These are phyloP conservation scores for Eutrema salsugineum DNA, from an alignment of 441 rosid genomes.

Conservation along the genomic window DNA sequence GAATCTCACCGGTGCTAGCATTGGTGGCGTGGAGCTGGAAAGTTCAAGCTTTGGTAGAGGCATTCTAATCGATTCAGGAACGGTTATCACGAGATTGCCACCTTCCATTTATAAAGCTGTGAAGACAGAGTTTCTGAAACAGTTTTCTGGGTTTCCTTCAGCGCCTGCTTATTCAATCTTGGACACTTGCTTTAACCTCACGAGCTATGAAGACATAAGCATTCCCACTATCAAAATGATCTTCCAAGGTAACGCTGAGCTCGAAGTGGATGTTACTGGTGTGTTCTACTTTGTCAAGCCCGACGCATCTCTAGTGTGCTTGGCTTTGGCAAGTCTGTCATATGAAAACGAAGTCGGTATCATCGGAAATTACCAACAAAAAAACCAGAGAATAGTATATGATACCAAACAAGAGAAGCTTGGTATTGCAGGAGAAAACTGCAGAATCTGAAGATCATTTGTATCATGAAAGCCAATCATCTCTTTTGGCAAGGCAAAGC, in stretches of 20 bases:
- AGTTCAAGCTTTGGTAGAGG: conserved; percentile 44
- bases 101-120: conserved; percentile 66
- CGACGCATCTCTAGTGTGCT: conserved; percentile 82
- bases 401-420: conserved; percentile 60
- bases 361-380: conserved; percentile 88
- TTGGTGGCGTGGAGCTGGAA: conserved; percentile 57
- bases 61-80: conserved; percentile 83
- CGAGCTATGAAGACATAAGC: conserved; percentile 58
- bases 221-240: conserved; percentile 60
- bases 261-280: conserved; percentile 68
- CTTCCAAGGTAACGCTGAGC: conserved; percentile 56
- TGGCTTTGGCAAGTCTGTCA: conserved; percentile 83
- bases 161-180: conserved; percentile 69
- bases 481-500: conserved; percentile 29
- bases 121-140: conserved; percentile 70
- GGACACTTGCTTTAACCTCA: conserved; percentile 83
- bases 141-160: conserved; percentile 58
- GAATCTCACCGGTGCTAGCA: conserved; percentile 62
- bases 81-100: conserved; percentile 76
- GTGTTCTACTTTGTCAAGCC: conserved; percentile 72
- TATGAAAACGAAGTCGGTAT: conserved; percentile 68
- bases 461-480: conserved; percentile 19
- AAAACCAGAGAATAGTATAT: conserved; percentile 81
- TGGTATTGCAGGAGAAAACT: conserved; percentile 79
- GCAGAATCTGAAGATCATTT: conserved; percentile 46